These are phyloP conservation scores for Pholiota molesta DNA, from an alignment of 768 basidiomycete genomes.

Conservation along the genomic window DNA sequence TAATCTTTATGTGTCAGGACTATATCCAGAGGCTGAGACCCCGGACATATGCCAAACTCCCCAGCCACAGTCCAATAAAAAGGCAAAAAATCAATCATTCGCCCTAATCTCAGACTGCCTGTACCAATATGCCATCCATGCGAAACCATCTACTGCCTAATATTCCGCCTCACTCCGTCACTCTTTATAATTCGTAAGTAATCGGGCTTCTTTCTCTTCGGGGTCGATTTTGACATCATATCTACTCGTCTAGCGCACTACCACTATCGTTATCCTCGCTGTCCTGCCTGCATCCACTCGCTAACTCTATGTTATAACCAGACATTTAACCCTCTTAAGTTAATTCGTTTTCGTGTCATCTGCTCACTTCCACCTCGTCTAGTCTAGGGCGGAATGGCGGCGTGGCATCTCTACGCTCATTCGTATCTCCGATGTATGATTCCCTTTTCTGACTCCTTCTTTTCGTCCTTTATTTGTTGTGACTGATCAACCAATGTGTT, in stretches of 20 bases:
- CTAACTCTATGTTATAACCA: slow-evolving; percentile 12
- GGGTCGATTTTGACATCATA: background rate
- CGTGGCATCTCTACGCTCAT: slow-evolving; percentile 6
- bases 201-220: background rate
- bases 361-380: slow-evolving; percentile 6
- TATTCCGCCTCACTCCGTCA: background rate
- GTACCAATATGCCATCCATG: background rate
- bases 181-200: background rate
- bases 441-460: background rate
- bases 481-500: background rate
- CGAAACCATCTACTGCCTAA: slow-evolving; percentile 3
- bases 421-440: background rate
- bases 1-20: slow-evolving; percentile 13
- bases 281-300: slow-evolving; percentile 1
- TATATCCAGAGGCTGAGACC: slow-evolving; percentile 17
- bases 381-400: background rate
- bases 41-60: slow-evolving; percentile 18
- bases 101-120: background rate
- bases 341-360: slow-evolving; percentile 5
- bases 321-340: slow-evolving; percentile 8
- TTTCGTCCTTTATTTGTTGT: background rate
- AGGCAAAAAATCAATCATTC: slow-evolving; percentile 19
- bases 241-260: background rate
- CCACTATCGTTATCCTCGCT: slow-evolving; percentile 4
- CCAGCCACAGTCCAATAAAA: slow-evolving; percentile 23